Conservation (phyloP, 768 basidiomycete species). For the Phaffia australis region DNA sequence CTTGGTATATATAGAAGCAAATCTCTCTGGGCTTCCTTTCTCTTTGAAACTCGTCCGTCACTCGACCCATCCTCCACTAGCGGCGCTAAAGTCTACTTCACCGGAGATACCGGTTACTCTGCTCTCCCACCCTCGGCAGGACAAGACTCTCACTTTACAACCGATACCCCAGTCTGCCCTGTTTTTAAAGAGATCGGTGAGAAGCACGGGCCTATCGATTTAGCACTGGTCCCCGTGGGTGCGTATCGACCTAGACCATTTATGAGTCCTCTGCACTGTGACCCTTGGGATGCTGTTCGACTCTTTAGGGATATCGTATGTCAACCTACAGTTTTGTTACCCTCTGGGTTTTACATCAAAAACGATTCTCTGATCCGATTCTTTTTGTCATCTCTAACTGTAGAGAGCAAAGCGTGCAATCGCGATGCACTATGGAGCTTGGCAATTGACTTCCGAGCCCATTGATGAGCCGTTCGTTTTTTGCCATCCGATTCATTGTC, state of each 20-base stretch:
- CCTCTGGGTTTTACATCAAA: background rate
- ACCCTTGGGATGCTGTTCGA: conserved; percentile 57
- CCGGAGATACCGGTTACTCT: conserved; percentile 44
- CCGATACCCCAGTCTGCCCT: conserved; percentile 48
- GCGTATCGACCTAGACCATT: conserved; percentile 46
- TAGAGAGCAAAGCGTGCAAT: conserved; percentile 45
- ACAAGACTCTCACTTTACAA: conserved; percentile 1
- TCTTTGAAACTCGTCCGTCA: conserved; percentile 18
- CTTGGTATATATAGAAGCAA: background rate
- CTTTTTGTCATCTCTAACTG: background rate
- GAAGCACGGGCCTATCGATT: conserved; percentile 53
- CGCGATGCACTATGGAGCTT: conserved; percentile 57
- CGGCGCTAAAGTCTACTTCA: conserved; percentile 43
- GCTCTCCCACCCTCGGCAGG: conserved; percentile 29
- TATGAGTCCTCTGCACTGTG: conserved; percentile 53
- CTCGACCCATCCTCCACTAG: background rate
- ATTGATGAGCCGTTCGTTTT: conserved; percentile 46
- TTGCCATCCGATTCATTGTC: too few species aligned
- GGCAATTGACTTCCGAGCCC: conserved; percentile 33
- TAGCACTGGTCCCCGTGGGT: conserved; percentile 57
- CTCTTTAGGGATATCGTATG: conserved; percentile 56
- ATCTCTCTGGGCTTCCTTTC: conserved; percentile 25
- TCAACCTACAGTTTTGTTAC: background rate
- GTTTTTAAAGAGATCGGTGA: conserved; percentile 63
- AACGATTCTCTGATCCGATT: background rate